Evolutionary conservation across 1,284 basidiomycete genomes (phyloP), one percentile per base, ranked within the genome.

Genomic region (Coniophora puteana): DNA sequence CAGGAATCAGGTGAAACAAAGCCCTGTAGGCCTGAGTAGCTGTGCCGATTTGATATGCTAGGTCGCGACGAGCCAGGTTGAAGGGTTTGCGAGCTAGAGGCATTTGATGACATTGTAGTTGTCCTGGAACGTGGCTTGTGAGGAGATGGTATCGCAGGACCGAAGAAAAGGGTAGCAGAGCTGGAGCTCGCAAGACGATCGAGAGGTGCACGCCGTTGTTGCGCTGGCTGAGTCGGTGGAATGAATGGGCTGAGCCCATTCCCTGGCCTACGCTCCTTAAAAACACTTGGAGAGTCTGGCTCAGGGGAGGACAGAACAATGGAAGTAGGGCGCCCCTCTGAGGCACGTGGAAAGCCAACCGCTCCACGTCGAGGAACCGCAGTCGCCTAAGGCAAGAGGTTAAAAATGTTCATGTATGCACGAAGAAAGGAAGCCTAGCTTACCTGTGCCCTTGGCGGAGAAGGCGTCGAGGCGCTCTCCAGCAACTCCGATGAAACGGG

Each of bases 121-220:
- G 55, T 63, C 11, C 47, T 52, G 11, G 53, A 36, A 30, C 50
- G 59, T 0, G 43, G 25, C 40, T 51, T 54, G 27, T 30, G 35
- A 13, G 36, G 13, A 2, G 59, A 48, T 26, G 71, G 65, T 43
- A 86, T 83, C 22, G 75, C 51, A 5, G 84, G 83, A 1, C 83
- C 83, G 50, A 88, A 88, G 58, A 89, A 88, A 5, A 84, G 58
- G 0, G 83, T 82, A 4, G 80, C 83, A 2, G 82, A 80, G 35
- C 68, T 68, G 37, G 64, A 78, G 42, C 68, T 72, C 36, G 68
- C 51, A 1, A 71, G 57, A 14, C 73, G 65, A 20, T 57, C 55
- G 39, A 63, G 48, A 3, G 60, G 46, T 20, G 35, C 37, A n/a
- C 55, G 53, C 28, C 69, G 69, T 38, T 71, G 68, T 28, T 58